A percentile compares a stretch with the other conserved stretches of the same genome.
Conservation (phyloP, 225 moss, liverwort and hornwort genomes). For the Pleurozium schreberi region DNA sequence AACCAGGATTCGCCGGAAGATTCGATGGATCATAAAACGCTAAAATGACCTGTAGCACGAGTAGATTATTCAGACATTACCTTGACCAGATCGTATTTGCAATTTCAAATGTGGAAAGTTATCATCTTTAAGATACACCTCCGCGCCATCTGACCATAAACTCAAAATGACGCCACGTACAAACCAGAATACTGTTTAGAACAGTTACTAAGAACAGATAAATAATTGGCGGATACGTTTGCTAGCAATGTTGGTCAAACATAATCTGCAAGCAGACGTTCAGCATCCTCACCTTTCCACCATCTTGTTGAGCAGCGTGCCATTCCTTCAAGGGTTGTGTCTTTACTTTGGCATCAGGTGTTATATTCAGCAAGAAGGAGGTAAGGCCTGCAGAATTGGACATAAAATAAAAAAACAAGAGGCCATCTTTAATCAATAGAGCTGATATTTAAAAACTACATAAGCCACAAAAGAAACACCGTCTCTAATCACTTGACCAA, state of each 20-base stretch:
- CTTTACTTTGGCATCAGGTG: conserved; percentile 40
- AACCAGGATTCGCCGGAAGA: conserved; percentile 76
- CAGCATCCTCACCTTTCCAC: conserved; percentile 59
- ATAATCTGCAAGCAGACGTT: not conserved
- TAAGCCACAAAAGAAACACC: not conserved
- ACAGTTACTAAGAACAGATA: not conserved
- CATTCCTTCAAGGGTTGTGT: conserved; percentile 67
- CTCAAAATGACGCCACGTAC: not conserved
- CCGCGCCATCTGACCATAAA: not conserved
- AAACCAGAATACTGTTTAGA: not conserved
- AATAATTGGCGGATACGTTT: not conserved
- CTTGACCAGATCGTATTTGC: not conserved
- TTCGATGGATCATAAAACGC: conserved; percentile 94
- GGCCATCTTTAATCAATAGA: not conserved
- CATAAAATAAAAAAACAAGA: not conserved
- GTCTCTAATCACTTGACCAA: not conserved
- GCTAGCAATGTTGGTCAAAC: not conserved
- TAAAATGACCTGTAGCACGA: conserved; percentile 48
- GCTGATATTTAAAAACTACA: not conserved
- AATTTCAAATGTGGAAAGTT: not conserved
- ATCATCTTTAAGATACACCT: not conserved
- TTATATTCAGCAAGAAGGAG: conserved; percentile 61
- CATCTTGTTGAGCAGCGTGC: conserved; percentile 51
- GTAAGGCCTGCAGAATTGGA: conserved; percentile 50
- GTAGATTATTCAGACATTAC: not conserved